phyloP scores from a whole-genome alignment of 805 yeast genomes.

The Saccharomycopsis oosterbeekiorum region DNA sequence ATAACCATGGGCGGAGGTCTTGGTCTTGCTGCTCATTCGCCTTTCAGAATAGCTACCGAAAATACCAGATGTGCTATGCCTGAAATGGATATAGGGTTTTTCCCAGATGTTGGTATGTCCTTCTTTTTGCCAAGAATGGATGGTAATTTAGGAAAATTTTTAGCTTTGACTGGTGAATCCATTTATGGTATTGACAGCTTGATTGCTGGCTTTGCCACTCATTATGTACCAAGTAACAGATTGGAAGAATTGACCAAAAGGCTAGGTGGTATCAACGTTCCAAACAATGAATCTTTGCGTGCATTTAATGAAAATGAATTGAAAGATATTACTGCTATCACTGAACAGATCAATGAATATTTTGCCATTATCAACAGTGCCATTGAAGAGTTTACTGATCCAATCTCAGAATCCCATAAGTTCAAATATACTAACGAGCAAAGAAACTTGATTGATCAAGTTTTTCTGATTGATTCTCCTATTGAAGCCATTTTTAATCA shows the following conservation, averaged over 20 bases:
- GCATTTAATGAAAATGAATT: conserved; percentile 17
- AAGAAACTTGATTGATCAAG: conserved; percentile 47
- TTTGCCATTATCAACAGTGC: conserved; percentile 56
- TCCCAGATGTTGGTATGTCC: conserved; percentile 92
- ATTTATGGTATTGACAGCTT: conserved; percentile 75
- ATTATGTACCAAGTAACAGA: conserved; percentile 64
- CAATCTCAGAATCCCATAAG: conserved; percentile 40
- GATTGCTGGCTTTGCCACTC: conserved; percentile 81
- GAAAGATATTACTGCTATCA: conserved; percentile 12
- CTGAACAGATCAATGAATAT: conserved; percentile 29
- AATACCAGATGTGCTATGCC: conserved; percentile 94
- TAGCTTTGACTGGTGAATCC: conserved; percentile 79
- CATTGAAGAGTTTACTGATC: conserved; percentile 69
- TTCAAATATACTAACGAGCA: conserved; percentile 34
- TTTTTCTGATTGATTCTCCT: conserved; percentile 43
- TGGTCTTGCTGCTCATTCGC: conserved; percentile 81
- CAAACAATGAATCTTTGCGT: conserved; percentile 20
- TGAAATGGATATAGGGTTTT: conserved; percentile 91
- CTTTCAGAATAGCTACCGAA: conserved; percentile 91
- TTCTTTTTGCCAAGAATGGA: conserved; percentile 79
- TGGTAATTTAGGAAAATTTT: conserved; percentile 73
- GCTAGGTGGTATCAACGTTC: conserved; percentile 46
- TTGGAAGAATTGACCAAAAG: conserved; percentile 54
- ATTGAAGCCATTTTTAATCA: conserved; percentile 41
- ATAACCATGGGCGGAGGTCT: conserved; percentile 98